Conservation (phyloP, 257 asterid species). For the Salvia miltiorrhiza region DNA sequence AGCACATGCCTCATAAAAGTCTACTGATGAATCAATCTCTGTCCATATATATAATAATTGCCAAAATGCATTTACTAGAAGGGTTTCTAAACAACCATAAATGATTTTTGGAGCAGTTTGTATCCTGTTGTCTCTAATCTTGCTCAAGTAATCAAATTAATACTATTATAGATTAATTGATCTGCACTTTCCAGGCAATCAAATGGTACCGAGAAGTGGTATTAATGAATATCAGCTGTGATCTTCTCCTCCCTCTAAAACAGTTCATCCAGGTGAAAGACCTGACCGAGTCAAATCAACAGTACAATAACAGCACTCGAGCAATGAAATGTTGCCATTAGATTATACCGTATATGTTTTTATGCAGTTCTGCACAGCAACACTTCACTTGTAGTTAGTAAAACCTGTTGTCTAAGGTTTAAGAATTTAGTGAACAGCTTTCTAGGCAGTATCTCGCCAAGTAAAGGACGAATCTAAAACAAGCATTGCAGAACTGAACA, state of each 20-base stretch:
- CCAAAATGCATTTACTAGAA: background rate
- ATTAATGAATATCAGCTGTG: background rate
- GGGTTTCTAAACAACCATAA: background rate
- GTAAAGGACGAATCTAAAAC: background rate
- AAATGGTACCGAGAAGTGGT: background rate
- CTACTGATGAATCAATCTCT: background rate
- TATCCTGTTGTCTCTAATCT: background rate
- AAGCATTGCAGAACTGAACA: background rate
- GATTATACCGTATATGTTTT: background rate
- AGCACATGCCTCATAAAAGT: background rate
- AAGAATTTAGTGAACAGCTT: background rate
- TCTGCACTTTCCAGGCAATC: background rate
- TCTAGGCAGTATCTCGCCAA: background rate
- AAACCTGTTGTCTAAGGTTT: background rate
- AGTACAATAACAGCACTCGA: background rate
- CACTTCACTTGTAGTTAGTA: background rate
- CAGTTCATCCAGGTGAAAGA: background rate
- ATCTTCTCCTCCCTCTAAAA: slow-evolving; percentile 5
- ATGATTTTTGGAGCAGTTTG: background rate
- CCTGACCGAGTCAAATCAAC: background rate
- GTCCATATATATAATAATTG: background rate
- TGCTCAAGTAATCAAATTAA: background rate
- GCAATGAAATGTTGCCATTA: background rate
- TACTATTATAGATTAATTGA: background rate
- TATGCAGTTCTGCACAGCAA: background rate